Evolutionary conservation across 805 yeast species (phyloP).

Genomic region (Ogataea trehaloabstinens): DNA sequence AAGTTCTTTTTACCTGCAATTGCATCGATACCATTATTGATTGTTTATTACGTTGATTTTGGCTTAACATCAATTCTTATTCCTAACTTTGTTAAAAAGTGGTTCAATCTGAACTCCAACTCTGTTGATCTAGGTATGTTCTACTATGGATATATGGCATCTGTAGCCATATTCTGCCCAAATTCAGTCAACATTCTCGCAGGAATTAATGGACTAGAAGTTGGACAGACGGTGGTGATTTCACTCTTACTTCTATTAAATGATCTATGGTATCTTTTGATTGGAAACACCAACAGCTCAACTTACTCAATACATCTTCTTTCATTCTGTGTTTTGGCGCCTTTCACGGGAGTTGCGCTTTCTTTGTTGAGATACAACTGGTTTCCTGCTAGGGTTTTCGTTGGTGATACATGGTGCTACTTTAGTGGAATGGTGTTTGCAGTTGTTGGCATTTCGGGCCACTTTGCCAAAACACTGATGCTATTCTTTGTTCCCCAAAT

Average conservation of each 20-base stretch:
- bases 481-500: slow-evolving; percentile 89
- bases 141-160: slow-evolving; percentile 87
- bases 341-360: slow-evolving; percentile 80
- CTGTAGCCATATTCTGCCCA: slow-evolving; percentile 91
- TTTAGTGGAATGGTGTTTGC: slow-evolving; percentile 99
- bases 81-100: slow-evolving; percentile 61
- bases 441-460: slow-evolving; percentile 93
- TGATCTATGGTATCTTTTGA: slow-evolving; percentile 63
- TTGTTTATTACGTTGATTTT: slow-evolving; percentile 91
- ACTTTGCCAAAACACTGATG: slow-evolving; percentile 89
- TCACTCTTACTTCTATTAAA: slow-evolving; percentile 70
- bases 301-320: slow-evolving; percentile 82
- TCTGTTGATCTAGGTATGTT: slow-evolving; percentile 72
- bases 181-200: slow-evolving; percentile 95
- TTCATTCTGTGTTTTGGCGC: slow-evolving; percentile 75
- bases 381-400: slow-evolving; percentile 92
- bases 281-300: slow-evolving; percentile 37
- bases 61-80: slow-evolving; percentile 85
- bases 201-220: slow-evolving; percentile 95
- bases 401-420: slow-evolving; percentile 97
- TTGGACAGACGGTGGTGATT: slow-evolving; percentile 86
- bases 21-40: slow-evolving; percentile 85
- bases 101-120: slow-evolving; percentile 35
- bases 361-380: slow-evolving; percentile 78
- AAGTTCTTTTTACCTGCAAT: slow-evolving; percentile 94